Base-by-base conservation (phyloP, 331 rosid genomes). In the Ulmus americana region DNA sequence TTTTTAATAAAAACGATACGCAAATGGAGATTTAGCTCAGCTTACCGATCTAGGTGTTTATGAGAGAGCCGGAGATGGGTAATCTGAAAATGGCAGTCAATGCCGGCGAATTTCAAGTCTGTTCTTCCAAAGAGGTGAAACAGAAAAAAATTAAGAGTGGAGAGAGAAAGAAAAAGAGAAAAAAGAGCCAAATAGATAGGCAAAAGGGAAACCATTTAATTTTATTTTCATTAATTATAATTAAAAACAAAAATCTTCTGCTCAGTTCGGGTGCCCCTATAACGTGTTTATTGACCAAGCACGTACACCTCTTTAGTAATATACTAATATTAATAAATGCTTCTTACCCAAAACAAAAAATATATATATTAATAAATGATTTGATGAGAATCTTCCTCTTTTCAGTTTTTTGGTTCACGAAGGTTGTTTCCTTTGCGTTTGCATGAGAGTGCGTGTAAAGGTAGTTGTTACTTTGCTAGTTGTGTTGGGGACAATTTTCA, bases 1-100 rank as follows among this genome's bases (percentile, higher is more conserved):
- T 78, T 63, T 70, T 54, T 18, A 16, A 74, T 63, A 22, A 41
- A 60, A 39, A 15, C 39, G n/a, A 63, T 69, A 67, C 72, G 56
- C 62, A 12, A 11, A 67, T 57, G 55, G 6, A 63, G 65, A 61
- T 74, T 69, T 10, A 49, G 64, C 77, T 71, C 11, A 80, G 70
- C 79, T 80, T 79, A 78, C 85, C 80, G 78, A 78, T 86, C 85
- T 51, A 57, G 12, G 12, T 3, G 57, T 55, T 67, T 53, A 59
- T 46, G 51, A 49, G 75, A 35, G 48, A 20, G 71, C 41, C 76
- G 56, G 60, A 54, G 16, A 49, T 54, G 45, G 45, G 70, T 57
- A 6, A 55, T 64, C 74, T 65, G 74, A 62, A 14, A 45, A 46
- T 65, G 61, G 14, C 67, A 77, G 88, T 85, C 95, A 81, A 77